Evolutionary conservation across 331 rosid species (phyloP).

Genomic region (Quercus phellos): DNA sequence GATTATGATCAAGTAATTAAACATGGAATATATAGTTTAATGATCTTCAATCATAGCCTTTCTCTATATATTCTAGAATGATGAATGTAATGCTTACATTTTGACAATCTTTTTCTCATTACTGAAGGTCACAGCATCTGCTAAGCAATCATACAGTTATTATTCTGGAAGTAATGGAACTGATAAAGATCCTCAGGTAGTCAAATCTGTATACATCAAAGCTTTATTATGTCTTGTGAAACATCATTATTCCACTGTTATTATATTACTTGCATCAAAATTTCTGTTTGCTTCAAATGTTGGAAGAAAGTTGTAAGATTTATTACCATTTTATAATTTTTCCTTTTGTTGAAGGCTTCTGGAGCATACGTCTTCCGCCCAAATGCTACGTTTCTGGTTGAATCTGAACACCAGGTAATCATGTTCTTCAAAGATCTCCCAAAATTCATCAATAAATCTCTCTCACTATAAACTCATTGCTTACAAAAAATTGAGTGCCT

Average conservation of each 20-base stretch:
- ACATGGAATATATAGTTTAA: not conserved
- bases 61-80: not conserved
- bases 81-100: not conserved
- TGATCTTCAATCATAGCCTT: not conserved
- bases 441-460: conserved; percentile 14
- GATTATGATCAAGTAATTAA: not conserved
- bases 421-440: conserved; percentile 7
- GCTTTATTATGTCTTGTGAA: not conserved
- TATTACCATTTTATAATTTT: conserved; percentile 3
- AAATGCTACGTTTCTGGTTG: conserved; percentile 43
- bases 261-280: conserved; percentile 5
- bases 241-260: conserved; percentile 12
- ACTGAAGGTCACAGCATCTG: conserved; percentile 48
- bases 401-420: conserved; percentile 34
- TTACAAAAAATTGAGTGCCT: not conserved
- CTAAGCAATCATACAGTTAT: conserved; percentile 52
- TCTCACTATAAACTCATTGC: not conserved
- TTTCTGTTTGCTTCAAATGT: not conserved
- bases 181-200: conserved; percentile 36
- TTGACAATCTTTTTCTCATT: not conserved
- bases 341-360: conserved; percentile 44
- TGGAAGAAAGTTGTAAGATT: not conserved
- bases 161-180: conserved; percentile 55
- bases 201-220: not conserved
- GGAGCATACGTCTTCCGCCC: conserved; percentile 85